A percentile compares a stretch with the other conserved stretches of the same genome.
phyloP scores from a whole-genome alignment of 1,284 basidiomycete genomes.

The Ceratorhiza oryzae-sativae region DNA sequence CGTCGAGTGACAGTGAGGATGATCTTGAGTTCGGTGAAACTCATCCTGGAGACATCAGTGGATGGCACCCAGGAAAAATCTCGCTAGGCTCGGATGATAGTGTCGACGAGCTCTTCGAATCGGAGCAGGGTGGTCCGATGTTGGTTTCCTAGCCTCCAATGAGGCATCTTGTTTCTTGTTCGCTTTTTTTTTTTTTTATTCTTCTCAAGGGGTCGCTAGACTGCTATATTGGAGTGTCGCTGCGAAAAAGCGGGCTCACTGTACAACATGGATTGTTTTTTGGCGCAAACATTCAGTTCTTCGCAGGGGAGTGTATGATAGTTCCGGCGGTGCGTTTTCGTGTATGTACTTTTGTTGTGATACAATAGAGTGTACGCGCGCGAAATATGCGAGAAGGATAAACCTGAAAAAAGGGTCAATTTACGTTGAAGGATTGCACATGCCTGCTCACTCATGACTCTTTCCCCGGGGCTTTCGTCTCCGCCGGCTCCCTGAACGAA shows the following conservation, averaged over 20 bases:
- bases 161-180: background rate
- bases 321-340: background rate
- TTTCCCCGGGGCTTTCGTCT: background rate
- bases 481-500: background rate
- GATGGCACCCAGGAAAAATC: background rate
- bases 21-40: constrained; percentile 12
- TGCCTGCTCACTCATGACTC: background rate
- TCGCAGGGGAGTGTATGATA: constrained; percentile 6
- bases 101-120: constrained; percentile 31
- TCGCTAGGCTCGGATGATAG: background rate
- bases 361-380: constrained; percentile 34
- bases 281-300: background rate
- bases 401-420: constrained; percentile 8
- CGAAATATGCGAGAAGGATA: background rate
- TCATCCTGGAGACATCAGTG: background rate
- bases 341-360: constrained; percentile 33
- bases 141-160: constrained; percentile 14
- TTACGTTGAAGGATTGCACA: background rate
- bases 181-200: constrained; percentile 8
- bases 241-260: constrained; percentile 12
- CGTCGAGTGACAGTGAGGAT: constrained; percentile 15
- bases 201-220: constrained; percentile 16
- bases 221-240: background rate
- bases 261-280: constrained; percentile 26
- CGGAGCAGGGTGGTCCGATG: constrained; percentile 23